phyloP scores from a whole-genome alignment of 108 stramenopile genomes.

The Nitzschia sp. region DNA sequence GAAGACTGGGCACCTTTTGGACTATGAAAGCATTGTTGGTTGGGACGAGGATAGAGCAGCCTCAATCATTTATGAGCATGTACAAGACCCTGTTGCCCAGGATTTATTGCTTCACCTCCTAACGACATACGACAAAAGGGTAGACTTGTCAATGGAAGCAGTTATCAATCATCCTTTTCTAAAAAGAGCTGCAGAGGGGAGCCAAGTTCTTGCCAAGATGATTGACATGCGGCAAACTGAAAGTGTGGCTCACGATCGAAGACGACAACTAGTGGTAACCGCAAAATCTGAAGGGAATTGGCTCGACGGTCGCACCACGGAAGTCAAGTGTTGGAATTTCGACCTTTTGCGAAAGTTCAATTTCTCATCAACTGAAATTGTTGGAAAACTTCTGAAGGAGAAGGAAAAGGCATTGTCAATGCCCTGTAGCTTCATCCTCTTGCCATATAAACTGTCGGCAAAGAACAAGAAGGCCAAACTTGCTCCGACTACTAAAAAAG shows the following conservation, averaged over 20 bases:
- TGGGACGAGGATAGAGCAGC: slow-evolving; percentile 42
- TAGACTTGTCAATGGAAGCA: slow-evolving; percentile 37
- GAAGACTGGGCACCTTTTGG: slow-evolving; percentile 37
- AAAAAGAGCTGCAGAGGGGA: not conserved
- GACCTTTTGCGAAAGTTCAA: slow-evolving; percentile 36
- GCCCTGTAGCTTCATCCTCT: slow-evolving; percentile 42
- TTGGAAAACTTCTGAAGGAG: slow-evolving; percentile 14
- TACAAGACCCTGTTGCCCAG: slow-evolving; percentile 66
- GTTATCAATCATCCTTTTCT: slow-evolving; percentile 67
- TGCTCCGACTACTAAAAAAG: slow-evolving; percentile 43
- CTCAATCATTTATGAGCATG: slow-evolving; percentile 42
- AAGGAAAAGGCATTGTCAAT: slow-evolving; percentile 13
- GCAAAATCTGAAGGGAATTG: slow-evolving; percentile 34
- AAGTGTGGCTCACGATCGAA: slow-evolving; percentile 30
- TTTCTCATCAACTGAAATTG: slow-evolving; percentile 37
- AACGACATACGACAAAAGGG: slow-evolving; percentile 43
- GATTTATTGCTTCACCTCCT: slow-evolving; percentile 62
- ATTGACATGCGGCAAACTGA: slow-evolving; percentile 34
- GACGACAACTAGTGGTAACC: slow-evolving; percentile 13
- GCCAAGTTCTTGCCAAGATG: slow-evolving; percentile 16
- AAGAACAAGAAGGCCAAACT: slow-evolving; percentile 48
- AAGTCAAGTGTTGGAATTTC: slow-evolving; percentile 49
- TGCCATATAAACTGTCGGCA: slow-evolving; percentile 47
- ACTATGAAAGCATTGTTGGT: slow-evolving; percentile 29
- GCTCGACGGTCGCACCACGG: slow-evolving; percentile 33